Base-by-base conservation (phyloP, 768 basidiomycete genomes). In the Termitomyces eurrhizus region DNA sequence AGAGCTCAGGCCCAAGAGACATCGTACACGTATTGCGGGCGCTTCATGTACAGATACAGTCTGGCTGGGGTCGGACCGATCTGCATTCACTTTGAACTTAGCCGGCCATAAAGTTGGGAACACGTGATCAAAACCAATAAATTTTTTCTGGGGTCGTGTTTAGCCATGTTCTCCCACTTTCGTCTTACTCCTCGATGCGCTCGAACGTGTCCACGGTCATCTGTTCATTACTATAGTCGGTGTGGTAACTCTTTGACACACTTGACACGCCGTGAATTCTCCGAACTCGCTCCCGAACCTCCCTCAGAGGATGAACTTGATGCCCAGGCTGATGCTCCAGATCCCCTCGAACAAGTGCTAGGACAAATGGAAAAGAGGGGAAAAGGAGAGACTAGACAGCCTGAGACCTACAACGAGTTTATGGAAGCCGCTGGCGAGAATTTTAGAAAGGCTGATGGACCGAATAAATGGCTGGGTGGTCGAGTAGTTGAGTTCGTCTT, bases 391-490 rank as follows among this genome's bases (percentile, higher is more conserved):
- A 14, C 49, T 4, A 59, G 60, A 52, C 37, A 64, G 21, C 66
- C 75, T 33, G 70, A 73, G 42, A 72, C 75, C 7, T 77, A 75
- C 59, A 68, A 69, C 45, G 65, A 75, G 39, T 86, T 84, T 66
- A 70, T 83, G 62, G 65, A 72, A 9, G 72, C 73, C 24, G 73
- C 76, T 52, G 84, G 81, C 1, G 63, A 63, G 42, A 65, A 73
- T 51, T 88, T 73, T 66, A 77, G 75, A 64, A 66, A 75, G 26
- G 77, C 83, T 26, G 67, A 73, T 37, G 67, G 69, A 36, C 81
- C 86, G 32, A 75, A 78, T 45, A 84, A 87, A 58, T 92, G 88
- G 86, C 75, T 93, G 9, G 83, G 84, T 62, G 77, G 73, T 36
- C 72, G 77, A 64, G 77, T 80, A 76, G 87, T 85, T 74, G 73